Evolutionary conservation across 1,284 basidiomycete species (phyloP), one percentile per base, ranked within the genome.

Genomic region (Marasmius tenuissimus): DNA sequence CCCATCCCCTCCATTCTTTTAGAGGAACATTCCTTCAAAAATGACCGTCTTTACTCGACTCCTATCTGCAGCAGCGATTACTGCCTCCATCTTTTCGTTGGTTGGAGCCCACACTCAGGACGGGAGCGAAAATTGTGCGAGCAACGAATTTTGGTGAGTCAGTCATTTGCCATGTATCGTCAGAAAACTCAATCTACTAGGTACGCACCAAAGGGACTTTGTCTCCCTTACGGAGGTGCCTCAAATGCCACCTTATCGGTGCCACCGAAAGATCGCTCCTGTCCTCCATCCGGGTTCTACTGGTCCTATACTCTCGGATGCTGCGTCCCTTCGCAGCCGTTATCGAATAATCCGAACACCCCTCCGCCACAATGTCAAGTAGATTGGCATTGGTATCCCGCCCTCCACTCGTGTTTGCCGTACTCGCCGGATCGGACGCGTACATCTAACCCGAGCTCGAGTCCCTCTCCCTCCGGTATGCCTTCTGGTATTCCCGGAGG

Each of bases 321-420:
- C 63, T 72, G 70, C 58, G 62, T 69, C 10, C 70, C 71, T n/a
- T 54, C 18, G 11, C 52, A 66, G 35, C 68, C 68, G 12, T 10
- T 49, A 33, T 56, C 63, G 14, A 54, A 34, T 35, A n/a, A 33
- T 14, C 62, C 67, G 4, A 66, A 75, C 62, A 73, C 70, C 42
- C 81, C 83, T 35, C 73, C 78, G 50, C 85, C 85, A 40, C 79
- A 82, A 66, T 87, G 85, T 71, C 69, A 67, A 14, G 69, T 66
- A n/a, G 75, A 75, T 50, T 84, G 81, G 79, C 65, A 67, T 14
- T 87, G 84, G 85, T 76, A 76, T 64, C 42, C 67, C 2, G 65
- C 65, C 38, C 68, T 75, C 39, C 70, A 77, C 55, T 79, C 77
- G 66, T 86, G 85, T 73, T 65, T 73, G 56, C 76, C 76, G 16